Evolutionary conservation across 768 basidiomycete genomes (phyloP).

Genomic region (Phylloporus arenicola): DNA sequence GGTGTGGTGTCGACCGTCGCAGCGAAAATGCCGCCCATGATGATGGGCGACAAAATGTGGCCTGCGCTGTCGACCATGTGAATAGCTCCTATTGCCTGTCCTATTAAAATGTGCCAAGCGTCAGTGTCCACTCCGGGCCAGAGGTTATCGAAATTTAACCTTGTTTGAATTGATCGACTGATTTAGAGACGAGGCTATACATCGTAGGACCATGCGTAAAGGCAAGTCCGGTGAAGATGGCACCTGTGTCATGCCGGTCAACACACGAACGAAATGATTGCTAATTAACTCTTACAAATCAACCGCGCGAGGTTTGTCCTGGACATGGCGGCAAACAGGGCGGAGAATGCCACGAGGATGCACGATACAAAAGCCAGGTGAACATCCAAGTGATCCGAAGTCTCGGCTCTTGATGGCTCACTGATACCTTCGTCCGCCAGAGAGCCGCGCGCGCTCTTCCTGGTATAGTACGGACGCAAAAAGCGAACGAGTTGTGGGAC

Average conservation of each 20-base stretch:
- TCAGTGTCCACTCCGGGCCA: not conserved
- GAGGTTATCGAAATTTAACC: slow-evolving; percentile 8
- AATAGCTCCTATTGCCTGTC: slow-evolving; percentile 26
- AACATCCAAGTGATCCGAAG: slow-evolving; percentile 27
- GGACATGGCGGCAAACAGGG: slow-evolving; percentile 12
- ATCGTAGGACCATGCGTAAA: slow-evolving; percentile 14
- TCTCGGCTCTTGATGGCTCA: not conserved
- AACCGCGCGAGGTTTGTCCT: slow-evolving; percentile 5
- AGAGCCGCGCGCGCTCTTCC: not conserved
- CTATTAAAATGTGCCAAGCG: slow-evolving; percentile 2
- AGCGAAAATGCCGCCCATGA: slow-evolving; percentile 28
- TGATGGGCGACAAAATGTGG: slow-evolving; percentile 21
- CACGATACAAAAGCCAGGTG: slow-evolving; percentile 24
- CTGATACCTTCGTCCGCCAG: not conserved
- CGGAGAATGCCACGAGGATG: slow-evolving; percentile 9
- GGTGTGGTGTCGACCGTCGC: slow-evolving; percentile 20
- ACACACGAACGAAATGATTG: not conserved
- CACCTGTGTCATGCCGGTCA: slow-evolving; percentile 12
- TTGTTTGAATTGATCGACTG: slow-evolving; percentile 26
- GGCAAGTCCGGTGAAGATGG: slow-evolving; percentile 14
- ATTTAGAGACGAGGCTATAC: slow-evolving; percentile 24
- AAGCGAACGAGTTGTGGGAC: slow-evolving; percentile 21
- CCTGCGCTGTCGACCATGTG: slow-evolving; percentile 24
- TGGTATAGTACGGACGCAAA: slow-evolving; percentile 25
- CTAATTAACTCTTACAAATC: slow-evolving; percentile 8